These are phyloP conservation scores for Mycosarcoma mackinlayi DNA, from an alignment of 1,284 basidiomycete genomes.

Conservation along the genomic window DNA sequence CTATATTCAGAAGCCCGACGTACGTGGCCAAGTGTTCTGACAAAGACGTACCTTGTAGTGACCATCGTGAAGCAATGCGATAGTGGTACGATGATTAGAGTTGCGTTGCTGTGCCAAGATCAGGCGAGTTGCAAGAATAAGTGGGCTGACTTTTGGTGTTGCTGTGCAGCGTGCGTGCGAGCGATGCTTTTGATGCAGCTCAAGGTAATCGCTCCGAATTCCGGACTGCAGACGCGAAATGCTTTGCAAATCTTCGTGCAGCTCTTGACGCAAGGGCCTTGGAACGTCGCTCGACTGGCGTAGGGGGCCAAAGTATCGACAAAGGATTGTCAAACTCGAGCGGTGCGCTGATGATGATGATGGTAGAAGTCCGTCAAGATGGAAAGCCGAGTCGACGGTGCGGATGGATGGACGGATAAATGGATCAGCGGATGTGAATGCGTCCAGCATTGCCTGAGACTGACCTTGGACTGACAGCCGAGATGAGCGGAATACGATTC, in stretches of 20 bases:
- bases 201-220: conserved; percentile 23
- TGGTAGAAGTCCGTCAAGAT: neutral
- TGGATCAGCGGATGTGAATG: neutral
- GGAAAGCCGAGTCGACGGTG: conserved; percentile 1
- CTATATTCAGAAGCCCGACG: too few species aligned
- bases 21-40: too few species aligned
- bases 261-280: neutral
- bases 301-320: neutral
- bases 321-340: neutral
- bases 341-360: neutral
- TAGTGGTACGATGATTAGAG: conserved; percentile 2
- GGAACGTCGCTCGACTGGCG: neutral
- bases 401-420: conserved; percentile 13
- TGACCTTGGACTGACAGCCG: neutral
- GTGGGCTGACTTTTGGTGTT: conserved; percentile 41
- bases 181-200: neutral
- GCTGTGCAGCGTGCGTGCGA: too few species aligned
- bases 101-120: conserved; percentile 25
- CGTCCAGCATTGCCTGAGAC: neutral
- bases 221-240: conserved; percentile 18
- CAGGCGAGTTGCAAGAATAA: conserved; percentile 4
- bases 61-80: conserved; percentile 20
- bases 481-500: conserved; percentile 1
- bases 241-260: conserved; percentile 1
- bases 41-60: conserved; percentile 36